Conservation (phyloP, 1,139 yeast species). For the Nakaseomyces nivariensis region DNA sequence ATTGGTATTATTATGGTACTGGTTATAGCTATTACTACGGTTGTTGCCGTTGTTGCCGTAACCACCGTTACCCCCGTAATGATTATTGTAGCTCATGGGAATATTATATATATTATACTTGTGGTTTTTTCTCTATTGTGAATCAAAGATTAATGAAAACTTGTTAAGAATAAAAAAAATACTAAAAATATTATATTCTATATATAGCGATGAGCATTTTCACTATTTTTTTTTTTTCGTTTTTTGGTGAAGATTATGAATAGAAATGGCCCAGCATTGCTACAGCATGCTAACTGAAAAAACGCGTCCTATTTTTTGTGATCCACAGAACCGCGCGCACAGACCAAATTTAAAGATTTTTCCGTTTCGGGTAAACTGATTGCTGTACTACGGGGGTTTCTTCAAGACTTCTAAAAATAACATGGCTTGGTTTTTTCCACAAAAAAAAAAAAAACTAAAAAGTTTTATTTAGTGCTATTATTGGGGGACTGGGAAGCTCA, state of each 20-base stretch:
- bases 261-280: too few species aligned
- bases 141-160: too few species aligned
- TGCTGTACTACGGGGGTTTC: background rate
- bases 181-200: background rate
- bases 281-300: too few species aligned
- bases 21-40: background rate
- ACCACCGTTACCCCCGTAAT: background rate
- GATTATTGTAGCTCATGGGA: conserved; percentile 5
- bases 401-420: background rate
- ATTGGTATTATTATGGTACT: background rate
- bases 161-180: background rate
- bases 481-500: too few species aligned
- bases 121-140: background rate
- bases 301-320: too few species aligned
- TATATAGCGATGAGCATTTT: background rate
- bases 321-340: background rate
- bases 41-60: background rate
- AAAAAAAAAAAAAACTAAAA: too few species aligned
- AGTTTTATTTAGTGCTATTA: background rate
- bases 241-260: too few species aligned
- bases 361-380: background rate
- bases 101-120: background rate
- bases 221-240: background rate
- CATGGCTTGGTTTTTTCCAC: background rate
- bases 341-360: background rate